phyloP scores from a whole-genome alignment of 495 filamentous ascomycete genomes.

The Talaromyces stipitatus region DNA sequence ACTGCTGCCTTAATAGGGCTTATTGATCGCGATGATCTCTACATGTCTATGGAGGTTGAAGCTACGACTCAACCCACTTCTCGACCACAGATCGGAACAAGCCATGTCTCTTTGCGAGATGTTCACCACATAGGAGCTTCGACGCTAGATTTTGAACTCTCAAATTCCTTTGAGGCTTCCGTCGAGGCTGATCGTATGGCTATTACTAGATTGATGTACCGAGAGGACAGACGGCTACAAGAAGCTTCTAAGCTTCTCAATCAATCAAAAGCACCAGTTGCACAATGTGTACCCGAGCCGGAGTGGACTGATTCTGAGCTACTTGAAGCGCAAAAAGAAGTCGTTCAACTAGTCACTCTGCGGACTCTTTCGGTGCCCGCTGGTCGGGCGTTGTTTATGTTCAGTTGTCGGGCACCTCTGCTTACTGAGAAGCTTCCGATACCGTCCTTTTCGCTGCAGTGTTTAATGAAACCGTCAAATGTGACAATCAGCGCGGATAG shows the following conservation, averaged over 20 bases:
- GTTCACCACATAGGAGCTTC: slow-evolving; percentile 64
- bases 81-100: slow-evolving; percentile 35
- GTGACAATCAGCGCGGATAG: slow-evolving; percentile 85
- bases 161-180: slow-evolving; percentile 55
- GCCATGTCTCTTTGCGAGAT: slow-evolving; percentile 62
- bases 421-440: slow-evolving; percentile 86
- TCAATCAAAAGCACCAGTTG: slow-evolving; percentile 65
- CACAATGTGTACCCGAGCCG: slow-evolving; percentile 65
- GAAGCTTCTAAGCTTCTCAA: slow-evolving; percentile 77
- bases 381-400: slow-evolving; percentile 77
- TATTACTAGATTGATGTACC: slow-evolving; percentile 78
- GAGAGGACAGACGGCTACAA: slow-evolving; percentile 77
- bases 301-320: slow-evolving; percentile 78
- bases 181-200: slow-evolving; percentile 72
- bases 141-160: slow-evolving; percentile 48
- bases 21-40: slow-evolving; percentile 75
- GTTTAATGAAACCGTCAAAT: slow-evolving; percentile 83
- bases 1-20: slow-evolving; percentile 58
- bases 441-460: slow-evolving; percentile 78
- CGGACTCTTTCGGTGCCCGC: slow-evolving; percentile 82
- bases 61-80: slow-evolving; percentile 22
- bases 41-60: slow-evolving; percentile 50
- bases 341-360: slow-evolving; percentile 75
- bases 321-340: slow-evolving; percentile 87
- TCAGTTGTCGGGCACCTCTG: slow-evolving; percentile 72